phyloP scores from a whole-genome alignment of 2,329 filamentous ascomycete species.

The Phoma sp. region DNA sequence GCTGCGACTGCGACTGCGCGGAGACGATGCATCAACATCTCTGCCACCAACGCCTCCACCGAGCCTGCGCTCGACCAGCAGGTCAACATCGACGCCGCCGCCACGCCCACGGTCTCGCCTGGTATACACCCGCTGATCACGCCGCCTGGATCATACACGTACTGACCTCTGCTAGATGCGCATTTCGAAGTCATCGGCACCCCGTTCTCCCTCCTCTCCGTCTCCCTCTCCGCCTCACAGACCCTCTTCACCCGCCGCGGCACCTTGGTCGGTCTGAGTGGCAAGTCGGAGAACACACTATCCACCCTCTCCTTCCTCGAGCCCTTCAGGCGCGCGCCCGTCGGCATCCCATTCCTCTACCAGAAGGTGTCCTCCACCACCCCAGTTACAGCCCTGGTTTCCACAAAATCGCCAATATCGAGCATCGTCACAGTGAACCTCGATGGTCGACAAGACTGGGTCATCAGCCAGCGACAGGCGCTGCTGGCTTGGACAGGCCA shows the following conservation, averaged over 20 bases:
- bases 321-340: constrained; percentile 77
- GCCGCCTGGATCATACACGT: neutral
- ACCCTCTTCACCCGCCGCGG: constrained; percentile 91
- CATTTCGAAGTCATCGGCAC: constrained; percentile 92
- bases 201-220: constrained; percentile 91
- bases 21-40: constrained; percentile 54
- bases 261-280: constrained; percentile 86
- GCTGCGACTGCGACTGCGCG: constrained; percentile 29
- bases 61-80: constrained; percentile 48
- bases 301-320: constrained; percentile 88
- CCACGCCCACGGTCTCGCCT: constrained; percentile 35
- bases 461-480: constrained; percentile 84
- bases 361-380: constrained; percentile 85
- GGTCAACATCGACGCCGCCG: constrained; percentile 26
- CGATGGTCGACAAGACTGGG: constrained; percentile 95
- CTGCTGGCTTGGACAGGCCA: constrained; percentile 97
- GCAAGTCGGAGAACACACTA: constrained; percentile 87
- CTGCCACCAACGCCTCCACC: constrained; percentile 51
- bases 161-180: constrained; percentile 68
- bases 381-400: constrained; percentile 86
- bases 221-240: constrained; percentile 90
- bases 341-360: constrained; percentile 94
- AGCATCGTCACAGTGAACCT: constrained; percentile 88
- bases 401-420: constrained; percentile 83
- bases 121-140: constrained; percentile 23